These are phyloP conservation scores for Cucumis melo DNA, from an alignment of 306 rosid genomes.

Conservation along the genomic window DNA sequence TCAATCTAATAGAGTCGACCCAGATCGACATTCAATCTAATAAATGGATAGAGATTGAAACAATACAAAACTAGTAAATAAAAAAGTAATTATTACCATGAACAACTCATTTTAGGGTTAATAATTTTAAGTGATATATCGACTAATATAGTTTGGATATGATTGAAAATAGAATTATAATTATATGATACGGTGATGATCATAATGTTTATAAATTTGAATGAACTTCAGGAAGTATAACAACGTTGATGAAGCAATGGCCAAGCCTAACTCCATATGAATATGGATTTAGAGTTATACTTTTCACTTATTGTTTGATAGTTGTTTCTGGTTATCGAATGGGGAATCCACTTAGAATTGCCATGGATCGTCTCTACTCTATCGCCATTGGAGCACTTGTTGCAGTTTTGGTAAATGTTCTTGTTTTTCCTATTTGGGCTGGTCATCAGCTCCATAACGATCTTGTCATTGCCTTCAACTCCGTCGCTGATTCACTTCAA, in stretches of 20 bases:
- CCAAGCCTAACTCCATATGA: slow-evolving; percentile 46
- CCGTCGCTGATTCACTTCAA: slow-evolving; percentile 59
- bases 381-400: slow-evolving; percentile 59
- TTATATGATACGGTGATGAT: too few species aligned
- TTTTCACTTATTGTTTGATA: slow-evolving; percentile 50
- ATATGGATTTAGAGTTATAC: slow-evolving; percentile 48
- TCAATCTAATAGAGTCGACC: too few species aligned
- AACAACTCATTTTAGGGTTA: too few species aligned
- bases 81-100: too few species aligned
- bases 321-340: slow-evolving; percentile 48
- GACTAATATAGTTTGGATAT: too few species aligned
- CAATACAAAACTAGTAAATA: too few species aligned
- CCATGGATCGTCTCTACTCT: slow-evolving; percentile 44
- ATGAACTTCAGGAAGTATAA: slow-evolving; percentile 22
- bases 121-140: too few species aligned
- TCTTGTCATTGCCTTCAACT: slow-evolving; percentile 31
- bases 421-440: slow-evolving; percentile 63
- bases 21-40: too few species aligned
- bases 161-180: too few species aligned
- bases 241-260: slow-evolving; percentile 55
- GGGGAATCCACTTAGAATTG: slow-evolving; percentile 50
- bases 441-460: slow-evolving; percentile 52
- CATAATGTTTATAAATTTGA: too few species aligned
- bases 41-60: too few species aligned
- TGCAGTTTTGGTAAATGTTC: slow-evolving; percentile 47